Percentiles rank a stretch among this genome's conserved stretches.
These are phyloP conservation scores for Epichloe brachyelytri DNA, from an alignment of 2,329 filamentous ascomycete genomes.

Conservation along the genomic window DNA sequence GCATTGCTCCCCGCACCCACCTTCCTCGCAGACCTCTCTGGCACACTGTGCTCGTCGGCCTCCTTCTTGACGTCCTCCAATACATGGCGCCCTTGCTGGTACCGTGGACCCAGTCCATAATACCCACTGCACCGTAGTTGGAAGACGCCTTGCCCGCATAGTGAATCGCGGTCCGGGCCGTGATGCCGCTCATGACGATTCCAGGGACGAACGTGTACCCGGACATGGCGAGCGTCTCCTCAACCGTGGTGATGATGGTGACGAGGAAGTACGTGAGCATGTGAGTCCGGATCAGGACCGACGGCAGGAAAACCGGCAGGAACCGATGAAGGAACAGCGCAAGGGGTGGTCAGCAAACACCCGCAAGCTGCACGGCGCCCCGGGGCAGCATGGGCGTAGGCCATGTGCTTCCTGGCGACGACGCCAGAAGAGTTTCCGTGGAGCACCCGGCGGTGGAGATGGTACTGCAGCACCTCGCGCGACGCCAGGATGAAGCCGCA, in stretches of 20 bases:
- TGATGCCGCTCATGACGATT: slow-evolving; percentile 38
- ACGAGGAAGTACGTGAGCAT: slow-evolving; percentile 60
- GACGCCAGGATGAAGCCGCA: slow-evolving; percentile 28
- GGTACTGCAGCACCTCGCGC: slow-evolving; percentile 54
- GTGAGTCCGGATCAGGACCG: slow-evolving; percentile 53
- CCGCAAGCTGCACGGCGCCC: slow-evolving; percentile 47
- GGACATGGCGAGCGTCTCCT: slow-evolving; percentile 54
- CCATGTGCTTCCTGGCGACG: slow-evolving; percentile 28
- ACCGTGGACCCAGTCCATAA: slow-evolving; percentile 49
- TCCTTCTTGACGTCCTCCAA: slow-evolving; percentile 42
- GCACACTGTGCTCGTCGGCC: slow-evolving; percentile 41
- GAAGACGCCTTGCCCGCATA: slow-evolving; percentile 40
- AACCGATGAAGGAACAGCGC: slow-evolving; percentile 50
- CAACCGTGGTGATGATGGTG: slow-evolving; percentile 46
- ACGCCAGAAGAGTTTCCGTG: slow-evolving; percentile 35
- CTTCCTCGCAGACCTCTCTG: slow-evolving; percentile 25
- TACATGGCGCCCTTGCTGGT: slow-evolving; percentile 38
- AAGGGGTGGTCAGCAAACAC: slow-evolving; percentile 54
- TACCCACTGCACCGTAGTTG: slow-evolving; percentile 49
- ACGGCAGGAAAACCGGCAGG: slow-evolving; percentile 52
- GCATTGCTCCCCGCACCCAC: slow-evolving; percentile 21
- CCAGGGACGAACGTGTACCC: slow-evolving; percentile 51
- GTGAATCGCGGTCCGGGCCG: slow-evolving; percentile 25
- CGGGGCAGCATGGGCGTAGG: slow-evolving; percentile 37
- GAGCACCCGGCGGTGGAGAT: slow-evolving; percentile 58